Evolutionary conservation across 169 alveolate genomes (phyloP), one percentile per base, ranked within the genome.

Genomic region (Amoebophrya sp.): DNA sequence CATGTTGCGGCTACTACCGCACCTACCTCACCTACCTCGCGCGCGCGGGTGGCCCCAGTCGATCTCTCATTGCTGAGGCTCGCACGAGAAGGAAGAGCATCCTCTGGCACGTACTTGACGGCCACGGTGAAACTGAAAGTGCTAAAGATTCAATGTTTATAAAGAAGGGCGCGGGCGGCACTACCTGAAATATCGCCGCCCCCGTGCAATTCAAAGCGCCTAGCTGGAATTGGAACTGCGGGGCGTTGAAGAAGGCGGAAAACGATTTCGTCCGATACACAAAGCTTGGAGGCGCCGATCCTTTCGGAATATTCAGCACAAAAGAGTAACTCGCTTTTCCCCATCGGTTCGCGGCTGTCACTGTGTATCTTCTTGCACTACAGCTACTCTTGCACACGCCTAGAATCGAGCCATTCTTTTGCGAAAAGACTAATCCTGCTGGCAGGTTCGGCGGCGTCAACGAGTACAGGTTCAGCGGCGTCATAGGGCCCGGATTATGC

Each of bases 201-300:
- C 83, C 83, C 33, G 83, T 65, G 83, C 26, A 6, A 36, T 65
- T 65, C 33, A 65, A 0, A 6, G 83, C 2, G 83, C 83, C 83
- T 6, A 65, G 83, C 83, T 1, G 2, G 83, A 65, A 65, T 36
- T 65, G 83, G 26, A 65, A 65, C 26, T 18, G 83, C 83, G 83
- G 83, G 33, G 83, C 83, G 83, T 65, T 65, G 83, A 65, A 65
- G 26, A 65, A 65, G 33, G 83, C 83, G 26, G 83, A 65, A 26
- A 65, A 65, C 3, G 26, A 1, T 26, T 65, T 65, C 26, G 83
- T 65, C 33, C 83, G 12, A 36, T 65, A 65, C 36, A 65, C 33
- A 36, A 65, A 65, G 33, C 39, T 36, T 36, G 83, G 83, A 1
- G 83, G 83, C 36, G 83, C 36, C 2, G 83, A 65, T 10, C 83